Evolutionary conservation across 306 rosid genomes (phyloP), one percentile per base, ranked within the genome.

Genomic region (Hippophae rhamnoides): DNA sequence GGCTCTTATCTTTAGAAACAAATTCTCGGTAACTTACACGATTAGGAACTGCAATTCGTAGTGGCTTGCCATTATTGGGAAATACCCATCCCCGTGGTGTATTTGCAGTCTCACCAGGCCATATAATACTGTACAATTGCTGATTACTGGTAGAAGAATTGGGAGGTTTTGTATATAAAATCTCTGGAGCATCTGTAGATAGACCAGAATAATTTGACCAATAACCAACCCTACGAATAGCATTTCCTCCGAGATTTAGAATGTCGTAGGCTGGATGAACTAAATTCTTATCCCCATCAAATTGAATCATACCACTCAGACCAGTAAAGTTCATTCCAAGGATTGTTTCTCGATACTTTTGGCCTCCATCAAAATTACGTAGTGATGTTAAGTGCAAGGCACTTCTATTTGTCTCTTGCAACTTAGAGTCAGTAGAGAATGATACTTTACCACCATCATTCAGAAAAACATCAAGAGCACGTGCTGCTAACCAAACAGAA

Each of bases 41-140:
- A 65, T 86, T 42, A 7, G 95, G 97, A 45, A 89, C 95, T 12
- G 69, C 95, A 60, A 89, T 86, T 52, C 84, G 79, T n/a, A 89
- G 82, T 10, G 89, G 88, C 72, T 67, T 81, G 11, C 97, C 97
- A 62, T 86, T 89, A 79, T 86, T 79, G 27, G 97, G 97, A 60
- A 89, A 89, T 26, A 89, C 87, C 97, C 97, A 89, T 60, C 95
- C 97, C 50, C 75, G 75, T n/a, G 97, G 97, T 47, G 0, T 56
- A 13, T 12, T 6, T 27, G 72, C 56, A 25, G 54, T 51, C 69
- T 84, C 93, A n/a, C 95, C 95, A 0, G 97, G 97, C 97, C 97
- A 89, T 80, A 79, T 71, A 49, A 89, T 82, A 65, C 68, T 66
- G 41, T 72, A 65, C 44, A 86, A 80, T 42, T 60, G 60, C 43